Base-by-base conservation (phyloP, 306 rosid species). In the Adenanthera pavonina region DNA sequence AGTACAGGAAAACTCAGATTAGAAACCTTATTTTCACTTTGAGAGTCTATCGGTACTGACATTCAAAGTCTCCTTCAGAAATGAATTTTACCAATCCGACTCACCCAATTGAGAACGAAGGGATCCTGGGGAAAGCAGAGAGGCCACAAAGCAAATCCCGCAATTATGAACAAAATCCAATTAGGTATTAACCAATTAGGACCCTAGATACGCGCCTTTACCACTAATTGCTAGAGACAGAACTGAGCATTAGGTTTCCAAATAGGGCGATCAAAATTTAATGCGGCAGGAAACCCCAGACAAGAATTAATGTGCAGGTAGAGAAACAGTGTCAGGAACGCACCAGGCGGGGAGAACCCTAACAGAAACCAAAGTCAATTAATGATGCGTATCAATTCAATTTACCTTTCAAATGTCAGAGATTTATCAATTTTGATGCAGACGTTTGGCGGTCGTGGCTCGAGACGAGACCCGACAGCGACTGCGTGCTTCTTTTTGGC, bases 151-250 rank as follows among this genome's bases (percentile, higher is more conserved):
- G 41, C 64, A 67, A 25, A 67, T 67, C 75, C 38, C 16, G 34
- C 43, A 78, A 40, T 68, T 14, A 38, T 40, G 67, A 78, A 40
- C 12, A 30, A 67, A 78, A 78, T 52, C 67, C 30, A 20, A 66
- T 53, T 52, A 47, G 73, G 54, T 49, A 52, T 36, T 8, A 20
- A 78, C 43, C 11, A 64, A 64, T 64, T 47, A 76, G 65, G 44
- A 38, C 30, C 52, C 10, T 9, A 78, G 30, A 52, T 9, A 49
- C 2, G 0, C 11, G 47, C 62, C 43, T 7, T 49, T 19, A 9
- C 81, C 10, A 15, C 30, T 66, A 35, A 16, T 69, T 34, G 25
- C 52, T 66, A 35, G 54, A 48, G 44, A 30, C 25, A 77, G 54
- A 77, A 15, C 1, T 15, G 0, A 2, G 68, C 54, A 52, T 12